These are phyloP conservation scores for Dissophora ornata DNA, from an alignment of 192 early-diverging fungal genomes.

Conservation along the genomic window DNA sequence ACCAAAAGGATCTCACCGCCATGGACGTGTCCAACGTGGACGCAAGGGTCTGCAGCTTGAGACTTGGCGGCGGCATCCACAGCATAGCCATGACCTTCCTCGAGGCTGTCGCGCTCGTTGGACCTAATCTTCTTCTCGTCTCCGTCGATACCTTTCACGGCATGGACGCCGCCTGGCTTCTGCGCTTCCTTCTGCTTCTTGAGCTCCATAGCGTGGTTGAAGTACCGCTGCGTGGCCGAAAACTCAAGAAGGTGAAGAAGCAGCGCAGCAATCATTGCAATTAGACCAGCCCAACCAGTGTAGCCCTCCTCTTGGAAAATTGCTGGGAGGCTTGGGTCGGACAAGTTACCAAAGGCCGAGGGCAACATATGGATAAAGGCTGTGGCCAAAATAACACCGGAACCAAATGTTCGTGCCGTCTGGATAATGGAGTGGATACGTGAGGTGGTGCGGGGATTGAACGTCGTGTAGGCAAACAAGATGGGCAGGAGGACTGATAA, in stretches of 20 bases:
- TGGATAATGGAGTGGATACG: slow-evolving; percentile 46
- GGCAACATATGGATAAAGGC: slow-evolving; percentile 83
- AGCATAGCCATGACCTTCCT: slow-evolving; percentile 10
- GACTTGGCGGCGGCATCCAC: not conserved
- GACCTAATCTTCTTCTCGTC: slow-evolving; percentile 5
- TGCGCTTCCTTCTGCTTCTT: not conserved
- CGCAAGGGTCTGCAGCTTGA: slow-evolving; percentile 4
- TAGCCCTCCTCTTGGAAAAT: slow-evolving; percentile 62
- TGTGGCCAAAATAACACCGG: slow-evolving; percentile 81
- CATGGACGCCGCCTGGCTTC: slow-evolving; percentile 9
- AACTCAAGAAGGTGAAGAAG: slow-evolving; percentile 76
- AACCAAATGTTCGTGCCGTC: slow-evolving; percentile 67
- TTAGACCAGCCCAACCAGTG: slow-evolving; percentile 65
- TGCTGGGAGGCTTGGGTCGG: slow-evolving; percentile 56
- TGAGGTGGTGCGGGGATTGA: slow-evolving; percentile 11
- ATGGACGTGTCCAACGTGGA: slow-evolving; percentile 38
- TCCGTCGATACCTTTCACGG: slow-evolving; percentile 4
- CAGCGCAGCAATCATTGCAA: slow-evolving; percentile 77
- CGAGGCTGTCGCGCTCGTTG: slow-evolving; percentile 16
- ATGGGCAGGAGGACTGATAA: slow-evolving; percentile 40
- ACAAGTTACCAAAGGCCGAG: slow-evolving; percentile 57
- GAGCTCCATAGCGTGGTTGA: not conserved
- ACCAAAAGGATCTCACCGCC: slow-evolving; percentile 43
- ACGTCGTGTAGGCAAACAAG: slow-evolving; percentile 21
- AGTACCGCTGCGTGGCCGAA: slow-evolving; percentile 54